Conservation (phyloP, 345 rosid genomes). For the Abelmoschus esculentus region DNA sequence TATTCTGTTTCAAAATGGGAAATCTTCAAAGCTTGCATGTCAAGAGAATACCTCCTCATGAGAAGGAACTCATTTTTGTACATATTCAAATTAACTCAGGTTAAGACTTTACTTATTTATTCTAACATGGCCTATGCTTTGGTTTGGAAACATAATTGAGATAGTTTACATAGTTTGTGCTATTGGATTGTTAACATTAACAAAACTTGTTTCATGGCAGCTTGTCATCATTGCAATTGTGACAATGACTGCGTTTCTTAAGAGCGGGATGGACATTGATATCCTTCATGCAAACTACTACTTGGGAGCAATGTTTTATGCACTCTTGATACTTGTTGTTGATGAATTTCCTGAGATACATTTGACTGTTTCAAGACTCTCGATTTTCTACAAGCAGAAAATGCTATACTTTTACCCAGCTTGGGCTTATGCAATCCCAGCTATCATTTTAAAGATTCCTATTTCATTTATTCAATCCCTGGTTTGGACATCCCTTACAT, state of each 20-base stretch:
- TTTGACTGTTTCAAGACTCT: constrained; percentile 42
- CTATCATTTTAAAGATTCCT: constrained; percentile 43
- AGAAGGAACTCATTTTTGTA: constrained; percentile 55
- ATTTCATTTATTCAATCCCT: constrained; percentile 43
- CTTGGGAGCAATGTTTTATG: constrained; percentile 43
- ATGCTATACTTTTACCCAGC: constrained; percentile 53
- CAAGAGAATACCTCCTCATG: constrained; percentile 57
- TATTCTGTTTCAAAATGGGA: constrained; percentile 47
- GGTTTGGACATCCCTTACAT: constrained; percentile 59
- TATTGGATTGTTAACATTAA: not conserved
- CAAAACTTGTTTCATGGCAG: constrained; percentile 24
- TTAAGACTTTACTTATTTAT: constrained; percentile 1
- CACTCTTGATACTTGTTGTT: constrained; percentile 32
- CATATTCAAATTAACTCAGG: constrained; percentile 45
- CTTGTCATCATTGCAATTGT: constrained; percentile 37
- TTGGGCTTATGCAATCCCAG: constrained; percentile 63
- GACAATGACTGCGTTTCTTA: constrained; percentile 48
- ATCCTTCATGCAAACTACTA: constrained; percentile 40
- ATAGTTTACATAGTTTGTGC: not conserved
- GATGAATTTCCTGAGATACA: constrained; percentile 47
- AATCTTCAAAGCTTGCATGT: constrained; percentile 46
- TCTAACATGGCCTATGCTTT: not conserved
- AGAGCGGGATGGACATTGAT: constrained; percentile 41
- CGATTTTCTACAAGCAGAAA: constrained; percentile 54
- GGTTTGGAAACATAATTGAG: not conserved